These are phyloP conservation scores for Carex littledalei DNA, from an alignment of 176 grass and related monocot species.

Conservation along the genomic window DNA sequence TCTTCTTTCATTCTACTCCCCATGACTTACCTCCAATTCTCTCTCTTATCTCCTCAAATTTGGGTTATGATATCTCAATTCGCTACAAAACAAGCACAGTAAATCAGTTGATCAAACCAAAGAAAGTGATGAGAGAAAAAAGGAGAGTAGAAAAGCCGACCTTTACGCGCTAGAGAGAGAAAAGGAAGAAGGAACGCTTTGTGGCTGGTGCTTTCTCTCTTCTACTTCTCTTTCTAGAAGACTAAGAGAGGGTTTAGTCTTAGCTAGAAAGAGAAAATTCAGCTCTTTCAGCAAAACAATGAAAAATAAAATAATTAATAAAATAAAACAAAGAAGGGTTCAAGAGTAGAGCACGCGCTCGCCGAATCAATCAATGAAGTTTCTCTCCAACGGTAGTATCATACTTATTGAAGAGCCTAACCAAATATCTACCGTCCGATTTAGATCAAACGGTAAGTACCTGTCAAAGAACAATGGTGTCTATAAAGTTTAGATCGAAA, in stretches of 20 bases:
- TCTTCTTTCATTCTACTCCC: conserved; percentile 52
- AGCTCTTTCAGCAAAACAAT: background rate
- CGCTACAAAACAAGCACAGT: background rate
- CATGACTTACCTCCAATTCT: conserved; percentile 21
- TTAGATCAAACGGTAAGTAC: background rate
- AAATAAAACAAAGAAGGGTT: background rate
- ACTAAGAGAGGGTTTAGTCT: conserved; percentile 14
- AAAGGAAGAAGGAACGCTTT: conserved; percentile 2
- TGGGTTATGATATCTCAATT: background rate
- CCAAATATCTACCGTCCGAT: background rate
- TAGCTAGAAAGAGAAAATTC: background rate
- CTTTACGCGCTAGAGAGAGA: conserved; percentile 4
- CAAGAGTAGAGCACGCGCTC: background rate
- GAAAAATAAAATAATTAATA: background rate
- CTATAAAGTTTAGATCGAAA: background rate
- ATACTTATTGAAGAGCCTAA: too few relatives aligned
- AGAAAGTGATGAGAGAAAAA: background rate
- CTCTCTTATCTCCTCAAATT: background rate
- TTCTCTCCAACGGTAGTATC: background rate
- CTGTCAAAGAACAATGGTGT: background rate
- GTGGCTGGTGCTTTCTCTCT: background rate
- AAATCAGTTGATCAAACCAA: background rate
- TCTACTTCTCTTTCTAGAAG: background rate
- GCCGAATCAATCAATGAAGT: background rate
- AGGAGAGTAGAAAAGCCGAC: background rate